Percentiles rank a stretch among this genome's conserved stretches.
phyloP scores from a whole-genome alignment of 2,329 filamentous ascomycete species.

The Ceratocystis huliohia region DNA sequence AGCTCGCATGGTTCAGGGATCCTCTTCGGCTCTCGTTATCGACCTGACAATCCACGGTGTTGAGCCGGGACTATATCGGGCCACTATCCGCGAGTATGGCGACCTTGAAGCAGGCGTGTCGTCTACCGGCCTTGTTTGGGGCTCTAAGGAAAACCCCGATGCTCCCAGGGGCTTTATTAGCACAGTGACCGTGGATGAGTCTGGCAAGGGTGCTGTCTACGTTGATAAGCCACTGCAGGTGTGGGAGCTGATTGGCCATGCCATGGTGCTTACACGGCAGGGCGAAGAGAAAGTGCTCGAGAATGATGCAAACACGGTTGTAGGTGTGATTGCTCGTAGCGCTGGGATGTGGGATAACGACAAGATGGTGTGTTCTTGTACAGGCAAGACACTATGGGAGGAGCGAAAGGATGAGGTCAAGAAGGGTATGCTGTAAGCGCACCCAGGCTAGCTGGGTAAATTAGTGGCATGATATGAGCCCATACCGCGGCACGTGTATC shows the following conservation, averaged over 20 bases:
- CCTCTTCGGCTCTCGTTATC: constrained; percentile 62
- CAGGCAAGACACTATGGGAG: constrained; percentile 96
- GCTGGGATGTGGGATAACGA: constrained; percentile 99
- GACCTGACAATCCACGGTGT: constrained; percentile 81
- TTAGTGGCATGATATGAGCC: neutral
- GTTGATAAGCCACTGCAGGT: constrained; percentile 72
- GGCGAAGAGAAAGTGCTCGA: constrained; percentile 39
- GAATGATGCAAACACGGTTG: constrained; percentile 74
- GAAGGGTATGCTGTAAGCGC: constrained; percentile 74
- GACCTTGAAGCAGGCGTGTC: constrained; percentile 74
- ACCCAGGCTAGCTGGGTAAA: neutral
- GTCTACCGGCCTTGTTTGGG: constrained; percentile 75
- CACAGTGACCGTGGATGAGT: constrained; percentile 57
- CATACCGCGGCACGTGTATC: no score
- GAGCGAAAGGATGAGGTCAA: constrained; percentile 80
- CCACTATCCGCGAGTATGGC: constrained; percentile 73
- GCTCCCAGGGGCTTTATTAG: constrained; percentile 49
- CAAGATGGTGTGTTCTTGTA: constrained; percentile 96
- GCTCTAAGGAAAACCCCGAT: constrained; percentile 20
- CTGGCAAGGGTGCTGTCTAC: constrained; percentile 68
- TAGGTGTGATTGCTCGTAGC: constrained; percentile 87
- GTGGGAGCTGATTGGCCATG: constrained; percentile 92
- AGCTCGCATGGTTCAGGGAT: constrained; percentile 86
- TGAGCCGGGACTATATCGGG: constrained; percentile 65
- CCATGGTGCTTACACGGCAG: constrained; percentile 68